Percentiles rank a stretch among this genome's conserved stretches.
These are phyloP conservation scores for Penicillium roqueforti DNA, from an alignment of 495 filamentous ascomycete species.

Conservation along the genomic window DNA sequence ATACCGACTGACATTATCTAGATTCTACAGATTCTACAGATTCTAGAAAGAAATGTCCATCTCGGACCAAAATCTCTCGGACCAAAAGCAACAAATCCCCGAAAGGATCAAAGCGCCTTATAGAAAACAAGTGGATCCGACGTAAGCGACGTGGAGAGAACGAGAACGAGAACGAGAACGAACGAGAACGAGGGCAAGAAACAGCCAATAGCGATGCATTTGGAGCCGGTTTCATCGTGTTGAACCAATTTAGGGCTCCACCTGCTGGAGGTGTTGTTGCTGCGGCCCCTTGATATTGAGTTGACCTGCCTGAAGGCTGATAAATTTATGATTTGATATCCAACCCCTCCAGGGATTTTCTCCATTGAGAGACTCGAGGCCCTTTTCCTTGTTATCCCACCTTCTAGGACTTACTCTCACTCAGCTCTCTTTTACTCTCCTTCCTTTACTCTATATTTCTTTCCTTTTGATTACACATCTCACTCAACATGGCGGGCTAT, in stretches of 20 bases:
- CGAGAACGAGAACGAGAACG: slow-evolving; percentile 27
- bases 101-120: background rate
- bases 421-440: background rate
- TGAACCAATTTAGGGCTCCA: background rate
- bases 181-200: slow-evolving; percentile 13
- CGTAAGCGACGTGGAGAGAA: slow-evolving; percentile 16
- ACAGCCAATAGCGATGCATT: slow-evolving; percentile 20
- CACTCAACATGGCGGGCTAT: slow-evolving; percentile 25
- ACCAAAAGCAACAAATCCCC: background rate
- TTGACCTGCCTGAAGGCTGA: background rate
- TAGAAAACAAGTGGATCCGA: slow-evolving; percentile 3
- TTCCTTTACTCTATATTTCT: background rate
- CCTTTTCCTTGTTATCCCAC: background rate
- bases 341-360: background rate
- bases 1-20: background rate
- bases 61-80: background rate
- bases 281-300: background rate
- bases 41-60: background rate
- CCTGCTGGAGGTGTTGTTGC: background rate
- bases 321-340: background rate
- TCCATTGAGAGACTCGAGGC: background rate
- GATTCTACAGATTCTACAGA: background rate
- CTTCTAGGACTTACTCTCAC: background rate
- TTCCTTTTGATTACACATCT: background rate
- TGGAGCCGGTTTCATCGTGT: slow-evolving; percentile 5